phyloP scores from a whole-genome alignment of 2,329 filamentous ascomycete genomes.

The Aaosphaeria arxii region DNA sequence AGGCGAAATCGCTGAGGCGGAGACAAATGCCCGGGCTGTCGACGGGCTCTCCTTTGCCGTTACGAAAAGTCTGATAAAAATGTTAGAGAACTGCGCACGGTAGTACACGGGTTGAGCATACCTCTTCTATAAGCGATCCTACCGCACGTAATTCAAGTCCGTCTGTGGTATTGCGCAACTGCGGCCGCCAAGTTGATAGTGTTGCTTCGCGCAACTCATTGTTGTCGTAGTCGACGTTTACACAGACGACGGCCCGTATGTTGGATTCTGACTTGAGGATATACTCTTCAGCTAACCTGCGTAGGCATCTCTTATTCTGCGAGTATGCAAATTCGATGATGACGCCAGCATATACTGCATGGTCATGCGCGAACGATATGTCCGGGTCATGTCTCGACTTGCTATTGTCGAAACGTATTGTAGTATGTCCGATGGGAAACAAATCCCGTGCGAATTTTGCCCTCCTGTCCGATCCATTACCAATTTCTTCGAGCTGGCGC shows the following conservation, averaged over 20 bases:
- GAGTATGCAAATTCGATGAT: conserved; percentile 18
- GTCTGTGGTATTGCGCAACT: neutral
- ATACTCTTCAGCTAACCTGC: conserved; percentile 14
- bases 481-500: neutral
- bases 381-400: neutral
- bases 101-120: neutral
- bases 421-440: neutral
- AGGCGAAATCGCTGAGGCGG: no score
- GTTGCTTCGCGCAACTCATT: conserved; percentile 11
- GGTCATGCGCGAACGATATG: conserved; percentile 16
- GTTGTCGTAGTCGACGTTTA: conserved; percentile 14
- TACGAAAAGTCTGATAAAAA: no score
- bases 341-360: conserved; percentile 19
- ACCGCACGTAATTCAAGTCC: conserved; percentile 8
- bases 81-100: no score
- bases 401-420: neutral
- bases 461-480: conserved; percentile 7
- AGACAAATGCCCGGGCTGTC: no score
- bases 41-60: no score
- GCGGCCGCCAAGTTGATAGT: conserved; percentile 11
- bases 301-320: conserved; percentile 11
- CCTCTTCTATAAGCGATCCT: conserved; percentile 10
- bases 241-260: conserved; percentile 8
- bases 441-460: neutral
- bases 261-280: conserved; percentile 10